Percentiles rank a stretch among this genome's conserved stretches.
Evolutionary conservation across 2,329 filamentous ascomycete genomes (phyloP).

Genomic region (Cadophora malorum): DNA sequence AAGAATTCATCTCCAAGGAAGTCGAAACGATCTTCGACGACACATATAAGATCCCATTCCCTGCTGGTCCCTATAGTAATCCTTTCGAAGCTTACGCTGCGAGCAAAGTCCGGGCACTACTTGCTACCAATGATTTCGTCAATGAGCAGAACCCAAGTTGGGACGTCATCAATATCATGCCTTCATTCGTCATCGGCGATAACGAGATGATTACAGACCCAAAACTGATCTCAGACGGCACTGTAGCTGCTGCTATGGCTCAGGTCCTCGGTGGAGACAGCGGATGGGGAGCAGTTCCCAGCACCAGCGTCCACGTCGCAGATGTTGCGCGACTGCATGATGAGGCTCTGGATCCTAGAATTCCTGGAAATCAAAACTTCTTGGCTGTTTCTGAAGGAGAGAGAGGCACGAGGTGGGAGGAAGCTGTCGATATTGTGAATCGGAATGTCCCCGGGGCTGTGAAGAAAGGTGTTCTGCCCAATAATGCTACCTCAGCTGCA

Average conservation of each 20-base stretch:
- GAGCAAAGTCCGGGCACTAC: slow-evolving; percentile 42
- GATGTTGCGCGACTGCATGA: slow-evolving; percentile 38
- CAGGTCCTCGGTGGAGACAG: slow-evolving; percentile 34
- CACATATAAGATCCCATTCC: slow-evolving; percentile 33
- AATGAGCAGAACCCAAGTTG: slow-evolving; percentile 33
- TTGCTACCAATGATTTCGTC: slow-evolving; percentile 40
- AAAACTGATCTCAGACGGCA: slow-evolving; percentile 30
- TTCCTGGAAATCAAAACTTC: slow-evolving; percentile 36
- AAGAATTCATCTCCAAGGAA: slow-evolving; percentile 34
- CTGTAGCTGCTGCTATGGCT: slow-evolving; percentile 30
- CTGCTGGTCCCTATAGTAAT: slow-evolving; percentile 32
- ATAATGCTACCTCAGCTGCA: slow-evolving; percentile 23
- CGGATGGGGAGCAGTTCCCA: slow-evolving; percentile 32
- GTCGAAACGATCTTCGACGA: slow-evolving; percentile 38
- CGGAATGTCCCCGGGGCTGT: slow-evolving; percentile 44
- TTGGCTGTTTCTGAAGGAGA: slow-evolving; percentile 35
- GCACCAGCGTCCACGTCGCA: slow-evolving; percentile 35
- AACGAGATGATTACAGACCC: slow-evolving; percentile 36
- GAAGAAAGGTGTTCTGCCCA: slow-evolving; percentile 40
- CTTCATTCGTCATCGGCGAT: slow-evolving; percentile 36
- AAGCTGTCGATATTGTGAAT: slow-evolving; percentile 48
- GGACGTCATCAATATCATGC: slow-evolving; percentile 40
- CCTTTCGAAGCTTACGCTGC: slow-evolving; percentile 44
- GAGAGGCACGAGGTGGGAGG: slow-evolving; percentile 47
- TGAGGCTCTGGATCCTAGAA: slow-evolving; percentile 34